phyloP scores from a whole-genome alignment of 164 flowering plant genomes.

The Chloranthus sessilifolius region DNA sequence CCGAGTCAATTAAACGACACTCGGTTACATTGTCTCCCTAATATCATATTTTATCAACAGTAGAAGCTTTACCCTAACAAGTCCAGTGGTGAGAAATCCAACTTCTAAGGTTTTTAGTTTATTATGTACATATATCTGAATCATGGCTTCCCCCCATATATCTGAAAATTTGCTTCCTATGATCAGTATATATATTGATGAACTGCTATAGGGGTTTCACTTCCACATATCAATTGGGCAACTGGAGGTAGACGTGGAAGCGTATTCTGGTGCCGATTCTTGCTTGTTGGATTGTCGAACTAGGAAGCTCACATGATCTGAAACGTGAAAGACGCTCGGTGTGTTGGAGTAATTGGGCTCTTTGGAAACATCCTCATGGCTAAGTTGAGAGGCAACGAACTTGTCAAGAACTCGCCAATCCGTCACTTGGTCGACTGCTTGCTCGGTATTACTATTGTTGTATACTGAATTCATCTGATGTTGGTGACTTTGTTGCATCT shows the following conservation, averaged over 20 bases:
- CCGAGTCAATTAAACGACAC: conserved; percentile 20
- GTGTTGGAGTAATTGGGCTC: conserved; percentile 33
- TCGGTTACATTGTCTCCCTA: conserved; percentile 16
- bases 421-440: conserved; percentile 60
- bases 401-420: conserved; percentile 90
- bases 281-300: conserved; percentile 30
- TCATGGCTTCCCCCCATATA: conserved; percentile 12
- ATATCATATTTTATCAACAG: conserved; percentile 17
- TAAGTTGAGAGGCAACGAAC: conserved; percentile 89
- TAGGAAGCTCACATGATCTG: conserved; percentile 35
- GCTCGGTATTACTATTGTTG: conserved; percentile 28
- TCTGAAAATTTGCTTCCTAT: conserved; percentile 17
- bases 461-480: conserved; percentile 29
- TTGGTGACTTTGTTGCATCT: conserved; percentile 35
- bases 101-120: conserved; percentile 29
- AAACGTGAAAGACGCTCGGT: conserved; percentile 22
- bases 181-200: conserved; percentile 15
- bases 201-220: conserved; percentile 22
- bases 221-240: conserved; percentile 47
- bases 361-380: conserved; percentile 49
- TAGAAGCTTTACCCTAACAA: conserved; percentile 10
- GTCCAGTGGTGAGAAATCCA: conserved; percentile 11
- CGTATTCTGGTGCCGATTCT: conserved; percentile 35
- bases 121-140: conserved; percentile 55
- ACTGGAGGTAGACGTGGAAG: conserved; percentile 49